Evolutionary conservation across 345 rosid genomes (phyloP), one percentile per base, ranked within the genome.

Genomic region (Draba incana): DNA sequence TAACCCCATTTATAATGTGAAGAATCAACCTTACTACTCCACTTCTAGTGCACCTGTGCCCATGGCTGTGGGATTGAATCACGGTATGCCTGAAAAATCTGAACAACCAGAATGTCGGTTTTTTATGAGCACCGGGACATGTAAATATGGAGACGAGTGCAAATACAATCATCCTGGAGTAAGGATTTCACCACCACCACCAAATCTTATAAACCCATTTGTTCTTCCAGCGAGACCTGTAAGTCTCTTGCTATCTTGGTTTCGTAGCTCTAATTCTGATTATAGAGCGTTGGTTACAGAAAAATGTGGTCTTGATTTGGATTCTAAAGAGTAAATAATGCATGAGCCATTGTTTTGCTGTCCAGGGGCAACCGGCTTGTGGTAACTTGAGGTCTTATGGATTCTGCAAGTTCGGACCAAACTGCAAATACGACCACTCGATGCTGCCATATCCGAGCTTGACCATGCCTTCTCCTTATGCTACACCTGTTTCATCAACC

Each of bases 141-240:
- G 93, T 86, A 89, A 84, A 72, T 87, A 84, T 41, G 96, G 96
- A 77, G 70, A 82, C 39, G 87, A 85, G 53, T 87, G 96, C 89
- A 87, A 85, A 85, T 89, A 82, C 79, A 86, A 79, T 77, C 96
- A 87, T 79, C 91, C 88, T 2, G 80, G 77, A 54, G 89, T 83
- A 71, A 83, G 79, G 77, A 72, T 81, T 59, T 73, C 78, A 56
- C 85, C 76, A 59, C 53, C 76, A 33, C 72, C 77, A 39, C 70
- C 77, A 15, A 83, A 33, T 75, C 54, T 48, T 39, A 13, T 79
- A 12, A 82, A 80, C 54, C 78, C 85, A 5, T 62, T 80, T 37
- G 82, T 82, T 24, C 96, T 89, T 53, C 89, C 93, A 38, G 81
- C 75, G 1, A 83, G 91, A 77, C 91, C 88, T 65, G 96, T 89